Base-by-base conservation (phyloP, 345 rosid genomes). In the Eucalyptus curtisii region DNA sequence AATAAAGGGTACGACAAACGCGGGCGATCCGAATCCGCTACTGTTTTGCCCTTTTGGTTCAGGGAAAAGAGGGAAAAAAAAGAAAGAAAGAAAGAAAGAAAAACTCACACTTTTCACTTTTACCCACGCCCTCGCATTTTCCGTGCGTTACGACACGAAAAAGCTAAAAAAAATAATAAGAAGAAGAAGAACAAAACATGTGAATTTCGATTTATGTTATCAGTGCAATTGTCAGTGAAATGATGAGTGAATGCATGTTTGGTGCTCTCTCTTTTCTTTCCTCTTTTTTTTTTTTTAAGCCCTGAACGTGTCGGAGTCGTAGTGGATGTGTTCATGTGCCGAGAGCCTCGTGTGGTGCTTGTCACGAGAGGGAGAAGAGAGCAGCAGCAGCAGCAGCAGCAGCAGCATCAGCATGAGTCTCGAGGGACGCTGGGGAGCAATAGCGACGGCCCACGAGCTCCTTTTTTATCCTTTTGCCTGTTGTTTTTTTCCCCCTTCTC, bases 1-100 rank as follows among this genome's bases (percentile, higher is more conserved):
- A 37, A 71, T 37, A 37, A n/a, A 87, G 84, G 87, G 90, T 89
- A 89, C 92, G 90, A 85, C 86, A 88, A 89, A 89, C 85, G 91
- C 92, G 88, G 91, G 90, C 91, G 88, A 87, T 53, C 49, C 87
- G 79, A 49, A 44, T 44, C 44, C 30, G 27, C 81, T 37, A 11
- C 81, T 19, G 81, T 40, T 37, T 71, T 20, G 25, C 81, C 79
- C 44, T 68, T 68, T 61, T 61, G 68, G 68, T 6, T 5, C 15
- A 13, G 31, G 33, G 7, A 59, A 59, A 59, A 59, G 13, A 27
- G 30, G n/a, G 1, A 1, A 20, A 20, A 8, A 50, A 52, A 19
- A n/a, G n/a, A n/a, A 19, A 14, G 19, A 52, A 52, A 52, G 17
- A 16, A 49, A 6, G 20, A 49, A 50, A 50, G 20, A 50, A 50